Evolutionary conservation across 192 early-diverging fungal genomes (phyloP), one percentile per base, ranked within the genome.

Genomic region (Phycomyces nitens): DNA sequence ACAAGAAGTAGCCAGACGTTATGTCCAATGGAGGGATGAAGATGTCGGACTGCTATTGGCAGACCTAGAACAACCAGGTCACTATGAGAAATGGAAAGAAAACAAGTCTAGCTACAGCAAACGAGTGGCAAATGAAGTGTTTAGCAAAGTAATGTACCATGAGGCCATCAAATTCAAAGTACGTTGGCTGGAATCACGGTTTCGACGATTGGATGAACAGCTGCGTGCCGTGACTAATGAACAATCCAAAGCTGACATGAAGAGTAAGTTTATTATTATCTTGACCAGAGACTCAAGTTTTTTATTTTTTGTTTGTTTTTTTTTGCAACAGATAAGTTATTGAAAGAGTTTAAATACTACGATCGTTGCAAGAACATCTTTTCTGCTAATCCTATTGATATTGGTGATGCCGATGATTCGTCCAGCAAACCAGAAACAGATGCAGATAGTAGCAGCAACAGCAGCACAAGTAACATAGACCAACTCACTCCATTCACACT

Each of bases 151-250:
- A 16, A 57, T 65, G 55, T 65, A 65, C 21, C 64, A 65, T 50
- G 64, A 65, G 43, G 64, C 64, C 22, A 65, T 65, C 54, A 65
- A 65, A 24, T 65, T 65, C 41, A 65, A 65, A 57, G 64, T 65
- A 23, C 53, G 64, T 56, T 65, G 64, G 64, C 22, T 65, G n/a
- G 64, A 65, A 34, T 57, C 64, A 20, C 53, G 64, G 3, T 65
- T 57, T 34, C 53, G 43, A 29, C 24, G 16, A 20, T 57, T 52
- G 54, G 14, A 65, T 65, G 23, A 47, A 15, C 55, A 50, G 14
- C 10, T 56, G 55, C 56, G 40, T 44, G 54, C 38, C 2, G 5
- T 50, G 9, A 50, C 16, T 4, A 50, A 22, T 50, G 49, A 50
- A 50, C 21, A 50, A 50, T 5, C 29, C 49, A 22, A 12, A 22